A percentile compares a stretch with the other conserved stretches of the same genome.
Conservation (phyloP, 2,329 filamentous ascomycete genomes). For the Emericellopsis atlantica region DNA sequence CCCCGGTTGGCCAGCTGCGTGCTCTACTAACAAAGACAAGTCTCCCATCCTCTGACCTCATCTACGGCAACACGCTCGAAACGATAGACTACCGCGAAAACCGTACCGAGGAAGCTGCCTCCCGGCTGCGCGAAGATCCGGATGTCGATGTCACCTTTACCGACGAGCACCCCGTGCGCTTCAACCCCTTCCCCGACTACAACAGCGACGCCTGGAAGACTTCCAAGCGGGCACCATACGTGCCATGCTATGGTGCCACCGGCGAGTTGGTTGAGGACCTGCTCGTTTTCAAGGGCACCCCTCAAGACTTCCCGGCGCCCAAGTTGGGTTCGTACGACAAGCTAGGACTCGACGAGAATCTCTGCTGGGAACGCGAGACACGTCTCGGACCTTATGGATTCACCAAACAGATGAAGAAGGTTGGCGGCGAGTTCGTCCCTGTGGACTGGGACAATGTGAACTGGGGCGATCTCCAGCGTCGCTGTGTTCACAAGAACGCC, state of each 20-base stretch:
- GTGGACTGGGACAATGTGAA: conserved; percentile 51
- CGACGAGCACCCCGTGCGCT: conserved; percentile 38
- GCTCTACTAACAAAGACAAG: conserved; percentile 13
- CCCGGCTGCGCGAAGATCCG: conserved; percentile 18
- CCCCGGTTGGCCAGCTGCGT: not conserved
- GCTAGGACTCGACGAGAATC: conserved; percentile 45
- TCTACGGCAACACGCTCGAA: conserved; percentile 45
- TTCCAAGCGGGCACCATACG: conserved; percentile 42
- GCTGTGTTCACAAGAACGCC: conserved; percentile 53
- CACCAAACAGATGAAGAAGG: conserved; percentile 31
- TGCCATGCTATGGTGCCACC: conserved; percentile 52
- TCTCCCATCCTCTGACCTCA: conserved; percentile 30
- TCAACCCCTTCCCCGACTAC: conserved; percentile 62
- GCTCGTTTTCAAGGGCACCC: conserved; percentile 49
- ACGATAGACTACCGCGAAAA: conserved; percentile 28
- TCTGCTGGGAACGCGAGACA: conserved; percentile 58
- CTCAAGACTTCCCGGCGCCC: conserved; percentile 44
- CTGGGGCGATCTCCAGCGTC: conserved; percentile 59
- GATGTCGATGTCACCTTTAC: conserved; percentile 25
- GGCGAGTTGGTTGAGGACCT: conserved; percentile 49
- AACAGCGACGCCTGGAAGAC: conserved; percentile 48
- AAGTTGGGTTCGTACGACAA: conserved; percentile 50
- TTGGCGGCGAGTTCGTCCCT: conserved; percentile 27
- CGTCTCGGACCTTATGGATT: conserved; percentile 57
- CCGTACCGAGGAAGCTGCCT: conserved; percentile 16